Conservation (phyloP, 306 rosid genomes). For the Fragaria nilgerrensis region DNA sequence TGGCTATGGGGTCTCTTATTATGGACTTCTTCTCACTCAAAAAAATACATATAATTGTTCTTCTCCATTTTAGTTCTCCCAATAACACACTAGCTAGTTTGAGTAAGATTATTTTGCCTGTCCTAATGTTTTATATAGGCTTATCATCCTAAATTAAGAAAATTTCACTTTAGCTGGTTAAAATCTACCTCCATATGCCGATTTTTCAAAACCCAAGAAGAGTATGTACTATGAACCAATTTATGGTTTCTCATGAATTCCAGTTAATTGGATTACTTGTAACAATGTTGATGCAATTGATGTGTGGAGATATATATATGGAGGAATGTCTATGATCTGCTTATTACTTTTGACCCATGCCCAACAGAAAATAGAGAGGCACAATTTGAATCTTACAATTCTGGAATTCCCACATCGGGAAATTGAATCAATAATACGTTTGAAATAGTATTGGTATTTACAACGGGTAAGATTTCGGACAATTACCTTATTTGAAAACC, state of each 20-base stretch:
- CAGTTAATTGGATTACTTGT: background rate
- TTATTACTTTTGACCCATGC: constrained; percentile 16
- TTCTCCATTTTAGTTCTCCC: background rate
- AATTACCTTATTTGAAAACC: too few species aligned
- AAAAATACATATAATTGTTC: background rate
- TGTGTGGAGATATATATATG: constrained; percentile 1
- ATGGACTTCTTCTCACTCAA: background rate
- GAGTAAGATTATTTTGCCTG: background rate
- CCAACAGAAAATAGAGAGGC: constrained; percentile 30
- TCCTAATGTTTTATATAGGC: background rate
- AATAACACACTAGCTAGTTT: background rate
- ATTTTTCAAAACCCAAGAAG: background rate
- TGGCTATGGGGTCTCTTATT: too few species aligned
- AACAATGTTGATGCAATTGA: background rate
- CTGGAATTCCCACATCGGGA: constrained; percentile 39
- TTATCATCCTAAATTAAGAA: background rate
- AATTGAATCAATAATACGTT: background rate
- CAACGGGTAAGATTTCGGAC: background rate
- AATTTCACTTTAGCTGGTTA: background rate
- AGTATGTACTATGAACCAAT: background rate
- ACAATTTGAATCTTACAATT: constrained; percentile 18
- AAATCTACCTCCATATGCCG: background rate
- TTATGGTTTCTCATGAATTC: background rate
- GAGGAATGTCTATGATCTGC: background rate
- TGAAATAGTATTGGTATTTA: background rate